A percentile compares a stretch with the other conserved stretches of the same genome.
Evolutionary conservation across 1,284 basidiomycete species (phyloP).

Genomic region (Moesziomyces sp.): DNA sequence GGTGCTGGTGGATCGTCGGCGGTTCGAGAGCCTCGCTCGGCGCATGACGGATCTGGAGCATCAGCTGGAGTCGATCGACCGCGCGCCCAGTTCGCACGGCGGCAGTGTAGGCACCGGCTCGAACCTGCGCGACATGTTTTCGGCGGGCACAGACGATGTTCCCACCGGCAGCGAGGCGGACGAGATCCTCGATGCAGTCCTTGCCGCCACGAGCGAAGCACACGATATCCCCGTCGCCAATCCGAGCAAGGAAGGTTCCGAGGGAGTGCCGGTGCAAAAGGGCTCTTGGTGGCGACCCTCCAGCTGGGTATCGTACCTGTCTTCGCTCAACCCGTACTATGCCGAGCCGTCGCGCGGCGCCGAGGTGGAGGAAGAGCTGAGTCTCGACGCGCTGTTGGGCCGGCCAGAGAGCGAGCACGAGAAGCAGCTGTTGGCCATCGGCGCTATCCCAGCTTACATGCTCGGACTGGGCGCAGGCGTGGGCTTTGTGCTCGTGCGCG

Average conservation of each 20-base stretch:
- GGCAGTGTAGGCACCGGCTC: not conserved
- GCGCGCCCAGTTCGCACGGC: not conserved
- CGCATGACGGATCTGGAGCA: slow-evolving; percentile 51
- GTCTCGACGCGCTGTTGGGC: slow-evolving; percentile 29
- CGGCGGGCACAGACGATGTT: not conserved
- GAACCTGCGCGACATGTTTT: slow-evolving; percentile 19
- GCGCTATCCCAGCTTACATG: slow-evolving; percentile 58
- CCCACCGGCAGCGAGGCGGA: slow-evolving; percentile 2
- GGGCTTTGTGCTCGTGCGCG: slow-evolving; percentile 50
- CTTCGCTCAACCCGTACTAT: slow-evolving; percentile 44
- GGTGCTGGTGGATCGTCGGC: slow-evolving; percentile 58
- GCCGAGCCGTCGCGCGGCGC: slow-evolving; percentile 1
- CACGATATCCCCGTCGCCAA: not conserved
- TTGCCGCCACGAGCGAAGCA: slow-evolving; percentile 3
- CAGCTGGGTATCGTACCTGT: slow-evolving; percentile 27
- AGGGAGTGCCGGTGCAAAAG: not conserved
- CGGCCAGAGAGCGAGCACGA: slow-evolving; percentile 23
- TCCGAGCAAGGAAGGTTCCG: not conserved
- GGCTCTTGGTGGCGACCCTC: slow-evolving; percentile 7
- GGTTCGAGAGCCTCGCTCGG: slow-evolving; percentile 56
- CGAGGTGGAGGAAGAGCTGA: slow-evolving; percentile 22
- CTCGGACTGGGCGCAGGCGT: slow-evolving; percentile 49
- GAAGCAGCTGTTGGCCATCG: slow-evolving; percentile 26
- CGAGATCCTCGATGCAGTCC: slow-evolving; percentile 13
- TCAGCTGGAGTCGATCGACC: slow-evolving; percentile 23